Evolutionary conservation across 129 eudicot genomes (phyloP).

Genomic region (Centella asiatica): DNA sequence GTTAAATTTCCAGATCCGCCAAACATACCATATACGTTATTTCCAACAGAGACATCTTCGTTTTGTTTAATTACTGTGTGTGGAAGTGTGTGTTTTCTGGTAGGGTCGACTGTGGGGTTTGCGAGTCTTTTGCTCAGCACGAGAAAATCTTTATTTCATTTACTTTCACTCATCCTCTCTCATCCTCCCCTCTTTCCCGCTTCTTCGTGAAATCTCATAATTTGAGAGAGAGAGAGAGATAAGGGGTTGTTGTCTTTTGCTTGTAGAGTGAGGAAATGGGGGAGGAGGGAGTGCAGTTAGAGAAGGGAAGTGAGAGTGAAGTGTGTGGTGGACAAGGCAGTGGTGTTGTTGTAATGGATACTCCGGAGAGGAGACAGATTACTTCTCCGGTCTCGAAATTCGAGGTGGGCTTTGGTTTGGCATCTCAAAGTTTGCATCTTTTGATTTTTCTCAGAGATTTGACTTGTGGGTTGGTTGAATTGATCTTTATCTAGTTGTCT

Average conservation of each 20-base stretch:
- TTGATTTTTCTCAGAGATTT: slow-evolving; percentile 10
- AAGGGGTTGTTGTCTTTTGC: slow-evolving; percentile 1
- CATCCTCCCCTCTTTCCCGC: slow-evolving; percentile 1
- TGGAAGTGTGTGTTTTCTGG: neutral
- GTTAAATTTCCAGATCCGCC: neutral
- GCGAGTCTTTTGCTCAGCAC: slow-evolving; percentile 1
- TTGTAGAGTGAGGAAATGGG: neutral
- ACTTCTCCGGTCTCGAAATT: slow-evolving; percentile 30
- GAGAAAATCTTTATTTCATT: slow-evolving; percentile 3
- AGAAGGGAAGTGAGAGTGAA: neutral
- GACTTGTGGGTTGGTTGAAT: slow-evolving; percentile 8
- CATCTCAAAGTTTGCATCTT: slow-evolving; percentile 8
- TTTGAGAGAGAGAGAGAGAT: slow-evolving; percentile 25
- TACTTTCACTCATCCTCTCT: neutral
- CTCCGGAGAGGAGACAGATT: slow-evolving; percentile 38
- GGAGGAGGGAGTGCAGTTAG: neutral
- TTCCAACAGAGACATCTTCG: neutral
- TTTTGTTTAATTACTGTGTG: neutral
- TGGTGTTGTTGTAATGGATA: slow-evolving; percentile 32
- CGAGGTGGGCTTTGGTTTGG: slow-evolving; percentile 22
- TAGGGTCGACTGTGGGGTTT: slow-evolving; percentile 5
- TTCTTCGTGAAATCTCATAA: neutral
- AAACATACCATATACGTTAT: neutral
- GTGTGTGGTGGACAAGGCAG: neutral
- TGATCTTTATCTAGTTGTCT: slow-evolving; percentile 1